phyloP scores from a whole-genome alignment of 2,329 filamentous ascomycete species.

The Nigrospora oryzae region DNA sequence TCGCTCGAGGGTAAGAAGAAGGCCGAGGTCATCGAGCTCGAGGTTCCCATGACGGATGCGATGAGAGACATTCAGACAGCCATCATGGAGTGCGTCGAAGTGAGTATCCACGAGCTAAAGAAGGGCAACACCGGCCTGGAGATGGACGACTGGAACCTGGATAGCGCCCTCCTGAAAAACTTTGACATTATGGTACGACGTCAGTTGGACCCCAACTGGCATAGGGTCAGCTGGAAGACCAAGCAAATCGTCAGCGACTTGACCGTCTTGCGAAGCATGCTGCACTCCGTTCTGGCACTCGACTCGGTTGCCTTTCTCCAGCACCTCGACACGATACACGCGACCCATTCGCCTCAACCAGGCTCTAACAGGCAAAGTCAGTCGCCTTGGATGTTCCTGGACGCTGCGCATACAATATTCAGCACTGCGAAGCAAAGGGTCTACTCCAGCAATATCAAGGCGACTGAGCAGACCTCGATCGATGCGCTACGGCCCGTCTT shows the following conservation, averaged over 20 bases:
- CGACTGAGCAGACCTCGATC: slow-evolving; percentile 36
- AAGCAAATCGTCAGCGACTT: slow-evolving; percentile 90
- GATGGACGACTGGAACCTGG: slow-evolving; percentile 94
- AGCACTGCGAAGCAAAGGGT: slow-evolving; percentile 82
- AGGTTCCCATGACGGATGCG: slow-evolving; percentile 88
- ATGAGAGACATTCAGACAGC: slow-evolving; percentile 94
- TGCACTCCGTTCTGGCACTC: slow-evolving; percentile 75
- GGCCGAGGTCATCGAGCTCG: slow-evolving; percentile 93
- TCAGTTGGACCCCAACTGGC: slow-evolving; percentile 94
- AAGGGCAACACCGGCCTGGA: slow-evolving; percentile 85
- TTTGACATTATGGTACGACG: slow-evolving; percentile 84
- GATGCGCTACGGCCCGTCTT: slow-evolving; percentile 70
- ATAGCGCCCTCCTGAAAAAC: slow-evolving; percentile 84
- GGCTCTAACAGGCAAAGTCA: slow-evolving; percentile 83
- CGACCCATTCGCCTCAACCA: slow-evolving; percentile 79
- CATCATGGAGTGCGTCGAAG: slow-evolving; percentile 91
- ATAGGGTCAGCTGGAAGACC: slow-evolving; percentile 90
- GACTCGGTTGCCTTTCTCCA: slow-evolving; percentile 89
- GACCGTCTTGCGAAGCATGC: slow-evolving; percentile 70
- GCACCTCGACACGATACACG: slow-evolving; percentile 88
- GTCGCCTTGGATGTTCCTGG: slow-evolving; percentile 92
- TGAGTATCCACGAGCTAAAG: slow-evolving; percentile 87
- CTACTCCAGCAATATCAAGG: slow-evolving; percentile 61
- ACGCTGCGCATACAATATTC: slow-evolving; percentile 91
- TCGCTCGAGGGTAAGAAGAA: slow-evolving; percentile 86